Conservation (phyloP, 139 green algal genomes). For the Chlamydomonas sp. region DNA sequence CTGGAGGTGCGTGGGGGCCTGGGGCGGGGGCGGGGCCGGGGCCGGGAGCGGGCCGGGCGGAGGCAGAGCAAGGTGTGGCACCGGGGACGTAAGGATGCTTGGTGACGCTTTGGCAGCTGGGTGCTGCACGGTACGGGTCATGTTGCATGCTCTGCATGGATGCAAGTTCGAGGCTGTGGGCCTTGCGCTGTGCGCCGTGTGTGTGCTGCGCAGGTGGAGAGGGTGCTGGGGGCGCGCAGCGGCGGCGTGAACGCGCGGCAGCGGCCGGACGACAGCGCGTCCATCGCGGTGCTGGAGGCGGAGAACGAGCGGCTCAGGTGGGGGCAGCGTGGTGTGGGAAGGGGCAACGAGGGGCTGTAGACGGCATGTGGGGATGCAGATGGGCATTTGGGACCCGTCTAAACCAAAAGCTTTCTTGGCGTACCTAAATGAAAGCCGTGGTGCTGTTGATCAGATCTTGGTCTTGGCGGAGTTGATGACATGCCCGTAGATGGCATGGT, state of each 20-base stretch:
- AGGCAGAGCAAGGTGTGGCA: too few relatives aligned
- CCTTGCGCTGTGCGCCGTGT: neutral
- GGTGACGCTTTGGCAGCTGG: too few relatives aligned
- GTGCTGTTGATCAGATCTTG: too few relatives aligned
- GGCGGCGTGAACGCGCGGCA: neutral
- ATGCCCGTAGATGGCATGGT: too few relatives aligned
- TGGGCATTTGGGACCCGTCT: neutral
- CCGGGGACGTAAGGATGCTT: too few relatives aligned
- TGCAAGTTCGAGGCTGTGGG: neutral
- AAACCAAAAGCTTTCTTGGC: too few relatives aligned
- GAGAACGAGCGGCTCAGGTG: constrained; percentile 53
- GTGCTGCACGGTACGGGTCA: too few relatives aligned
- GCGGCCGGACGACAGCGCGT: neutral
- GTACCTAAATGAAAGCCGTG: too few relatives aligned
- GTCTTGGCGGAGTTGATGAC: too few relatives aligned
- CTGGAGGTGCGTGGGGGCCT: constrained; percentile 16
- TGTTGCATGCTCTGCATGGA: too few relatives aligned
- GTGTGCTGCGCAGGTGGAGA: constrained; percentile 24
- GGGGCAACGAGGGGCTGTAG: neutral
- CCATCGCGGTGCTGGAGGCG: constrained; percentile 36
- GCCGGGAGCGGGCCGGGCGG: too few relatives aligned
- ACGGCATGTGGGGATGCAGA: neutral
- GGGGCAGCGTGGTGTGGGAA: neutral
- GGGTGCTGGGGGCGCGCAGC: neutral
- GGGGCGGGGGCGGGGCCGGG: too few relatives aligned